Evolutionary conservation across 805 yeast genomes (phyloP).

Genomic region (Saccharomycopsis capsularis): DNA sequence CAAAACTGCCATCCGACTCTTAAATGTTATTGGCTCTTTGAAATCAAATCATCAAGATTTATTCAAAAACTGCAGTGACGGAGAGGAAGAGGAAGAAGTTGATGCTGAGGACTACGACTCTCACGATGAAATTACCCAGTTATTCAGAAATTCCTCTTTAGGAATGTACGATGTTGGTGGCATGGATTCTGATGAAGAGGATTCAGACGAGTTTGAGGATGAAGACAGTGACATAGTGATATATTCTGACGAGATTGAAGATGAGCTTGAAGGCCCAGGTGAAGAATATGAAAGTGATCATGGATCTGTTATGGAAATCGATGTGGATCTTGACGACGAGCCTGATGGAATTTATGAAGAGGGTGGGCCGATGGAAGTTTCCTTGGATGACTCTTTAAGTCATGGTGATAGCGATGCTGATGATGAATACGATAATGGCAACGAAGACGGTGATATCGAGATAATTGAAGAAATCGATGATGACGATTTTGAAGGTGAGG

Average conservation of each 20-base stretch:
- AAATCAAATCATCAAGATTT: slow-evolving; percentile 50
- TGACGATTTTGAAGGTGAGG: slow-evolving; percentile 26
- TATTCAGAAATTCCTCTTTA: slow-evolving; percentile 79
- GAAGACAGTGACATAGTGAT: slow-evolving; percentile 28
- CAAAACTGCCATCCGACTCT: slow-evolving; percentile 51
- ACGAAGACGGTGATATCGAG: slow-evolving; percentile 27
- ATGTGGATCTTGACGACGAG: slow-evolving; percentile 31
- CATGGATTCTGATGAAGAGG: slow-evolving; percentile 55
- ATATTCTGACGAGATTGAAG: slow-evolving; percentile 31
- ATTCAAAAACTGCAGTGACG: slow-evolving; percentile 38
- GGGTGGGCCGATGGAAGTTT: slow-evolving; percentile 26
- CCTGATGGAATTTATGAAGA: slow-evolving; percentile 29
- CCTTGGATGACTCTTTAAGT: background rate
- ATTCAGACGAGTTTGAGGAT: slow-evolving; percentile 45
- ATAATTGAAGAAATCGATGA: slow-evolving; percentile 24
- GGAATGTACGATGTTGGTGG: slow-evolving; percentile 91
- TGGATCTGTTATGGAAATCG: slow-evolving; percentile 26
- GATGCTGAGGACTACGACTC: slow-evolving; percentile 48
- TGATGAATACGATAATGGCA: slow-evolving; percentile 13
- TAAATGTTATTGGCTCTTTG: slow-evolving; percentile 49
- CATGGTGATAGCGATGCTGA: slow-evolving; percentile 1
- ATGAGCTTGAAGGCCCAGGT: slow-evolving; percentile 31
- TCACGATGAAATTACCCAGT: slow-evolving; percentile 73
- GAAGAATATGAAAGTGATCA: slow-evolving; percentile 22
- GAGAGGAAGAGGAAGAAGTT: slow-evolving; percentile 50